Base-by-base conservation (phyloP, 345 rosid genomes). In the Toxicodendron radicans region DNA sequence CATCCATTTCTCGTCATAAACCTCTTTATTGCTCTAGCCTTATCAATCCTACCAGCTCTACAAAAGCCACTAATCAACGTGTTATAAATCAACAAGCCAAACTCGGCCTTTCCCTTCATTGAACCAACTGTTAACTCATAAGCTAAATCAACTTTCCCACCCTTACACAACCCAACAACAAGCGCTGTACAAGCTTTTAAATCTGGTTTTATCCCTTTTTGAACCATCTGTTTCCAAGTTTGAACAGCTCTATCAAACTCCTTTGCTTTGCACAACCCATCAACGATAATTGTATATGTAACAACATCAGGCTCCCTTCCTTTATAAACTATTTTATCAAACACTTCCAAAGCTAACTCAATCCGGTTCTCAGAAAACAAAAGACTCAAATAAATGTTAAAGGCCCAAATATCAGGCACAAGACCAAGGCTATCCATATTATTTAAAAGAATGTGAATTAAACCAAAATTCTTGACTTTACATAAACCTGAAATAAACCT, bases 291-390 rank as follows among this genome's bases (percentile, higher is more conserved):
- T 66, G 95, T 93, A 80, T 85, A 89, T 14, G 95, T 86, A 62
- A 89, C 98, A 81, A 89, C 95, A 83, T 95, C 95, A 8, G 99
- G 97, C 45, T 83, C 82, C 24, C 94, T 76, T n/a, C 98, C 99
- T 74, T 79, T 84, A 73, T 65, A 63, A 66, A 78, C 81, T 88
- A 95, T 79, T 75, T 77, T 77, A 72, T 80, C 74, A 73, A 90
- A 90, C 73, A 87, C 82, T 68, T 93, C 83, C 72, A 93, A 65
- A 63, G 95, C 98, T 71, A 80, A 51, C 60, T 80, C 90, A 20
- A 83, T 76, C 68, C 77, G 74, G 45, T 79, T 80, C 63, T 90
- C 93, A 18, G 76, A 68, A 71, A 89, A 90, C 85, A 95, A 82
- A 77, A 93, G 86, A 84, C 86, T 79, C 85, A 95, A 83, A 68